A percentile compares a stretch with the other conserved stretches of the same genome.
phyloP scores from a whole-genome alignment of 352 stramenopile genomes.

The Globisporangium paddicum region DNA sequence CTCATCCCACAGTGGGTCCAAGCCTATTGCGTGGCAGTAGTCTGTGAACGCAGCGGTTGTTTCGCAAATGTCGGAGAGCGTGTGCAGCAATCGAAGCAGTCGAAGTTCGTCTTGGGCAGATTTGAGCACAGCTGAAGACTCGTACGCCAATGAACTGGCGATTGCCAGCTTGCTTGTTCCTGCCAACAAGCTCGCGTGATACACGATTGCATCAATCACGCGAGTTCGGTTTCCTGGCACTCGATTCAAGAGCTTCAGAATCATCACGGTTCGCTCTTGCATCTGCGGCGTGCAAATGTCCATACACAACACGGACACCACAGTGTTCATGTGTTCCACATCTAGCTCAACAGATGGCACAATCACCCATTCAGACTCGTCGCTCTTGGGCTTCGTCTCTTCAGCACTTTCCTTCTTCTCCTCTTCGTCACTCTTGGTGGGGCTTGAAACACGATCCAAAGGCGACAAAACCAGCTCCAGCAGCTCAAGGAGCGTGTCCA shows the following conservation, averaged over 20 bases:
- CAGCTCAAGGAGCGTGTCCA: slow-evolving; percentile 92
- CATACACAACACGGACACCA: slow-evolving; percentile 75
- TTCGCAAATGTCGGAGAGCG: slow-evolving; percentile 84
- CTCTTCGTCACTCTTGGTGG: slow-evolving; percentile 15
- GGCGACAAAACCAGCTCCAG: slow-evolving; percentile 88
- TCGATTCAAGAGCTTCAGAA: slow-evolving; percentile 74
- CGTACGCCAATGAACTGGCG: slow-evolving; percentile 23
- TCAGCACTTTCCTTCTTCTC: slow-evolving; percentile 14
- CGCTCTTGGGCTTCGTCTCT: slow-evolving; percentile 15
- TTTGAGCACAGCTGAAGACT: slow-evolving; percentile 73
- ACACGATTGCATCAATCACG: slow-evolving; percentile 66
- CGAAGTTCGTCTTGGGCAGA: slow-evolving; percentile 91
- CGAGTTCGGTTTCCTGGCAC: slow-evolving; percentile 54
- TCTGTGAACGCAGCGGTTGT: slow-evolving; percentile 67
- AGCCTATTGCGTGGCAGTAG: slow-evolving; percentile 58
- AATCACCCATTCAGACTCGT: slow-evolving; percentile 55
- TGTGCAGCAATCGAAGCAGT: slow-evolving; percentile 95
- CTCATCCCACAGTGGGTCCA: slow-evolving; percentile 75
- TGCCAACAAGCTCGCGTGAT: slow-evolving; percentile 47
- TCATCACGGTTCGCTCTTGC: slow-evolving; percentile 75
- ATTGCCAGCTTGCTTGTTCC: slow-evolving; percentile 16
- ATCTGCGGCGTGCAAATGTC: slow-evolving; percentile 77
- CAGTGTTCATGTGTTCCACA: slow-evolving; percentile 35
- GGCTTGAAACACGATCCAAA: slow-evolving; percentile 57
- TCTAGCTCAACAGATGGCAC: slow-evolving; percentile 65